Conservation (phyloP, 805 yeast genomes). For the Saccharomycopsis olivae region DNA sequence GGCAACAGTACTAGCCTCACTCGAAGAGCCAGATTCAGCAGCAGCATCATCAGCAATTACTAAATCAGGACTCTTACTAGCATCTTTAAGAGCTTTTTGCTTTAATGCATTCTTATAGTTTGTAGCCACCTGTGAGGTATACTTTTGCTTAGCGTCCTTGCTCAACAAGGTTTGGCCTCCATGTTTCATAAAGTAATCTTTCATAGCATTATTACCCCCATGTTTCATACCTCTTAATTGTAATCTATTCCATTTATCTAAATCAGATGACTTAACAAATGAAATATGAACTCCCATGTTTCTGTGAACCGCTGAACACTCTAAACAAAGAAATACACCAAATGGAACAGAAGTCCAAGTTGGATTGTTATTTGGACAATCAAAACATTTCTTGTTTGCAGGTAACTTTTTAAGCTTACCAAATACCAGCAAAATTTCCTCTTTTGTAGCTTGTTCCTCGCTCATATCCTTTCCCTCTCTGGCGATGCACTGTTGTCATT, state of each 20-base stretch:
- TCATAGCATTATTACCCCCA: slow-evolving; percentile 86
- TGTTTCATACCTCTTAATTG: slow-evolving; percentile 87
- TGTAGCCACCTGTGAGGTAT: slow-evolving; percentile 69
- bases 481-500: too few species aligned
- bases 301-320: slow-evolving; percentile 93
- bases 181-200: slow-evolving; percentile 71
- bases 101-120: slow-evolving; percentile 75
- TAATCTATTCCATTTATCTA: slow-evolving; percentile 90
- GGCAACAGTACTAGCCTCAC: slow-evolving; percentile 19
- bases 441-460: slow-evolving; percentile 42
- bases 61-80: slow-evolving; percentile 57
- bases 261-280: slow-evolving; percentile 82
- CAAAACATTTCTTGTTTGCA: slow-evolving; percentile 83
- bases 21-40: slow-evolving; percentile 23
- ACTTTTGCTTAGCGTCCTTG: slow-evolving; percentile 64
- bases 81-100: slow-evolving; percentile 56
- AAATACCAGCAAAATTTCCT: slow-evolving; percentile 59
- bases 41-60: slow-evolving; percentile 50
- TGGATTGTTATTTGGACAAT: slow-evolving; percentile 88
- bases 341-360: slow-evolving; percentile 98
- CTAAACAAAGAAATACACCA: slow-evolving; percentile 85
- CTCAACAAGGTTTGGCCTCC: slow-evolving; percentile 68
- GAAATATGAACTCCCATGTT: slow-evolving; percentile 93
- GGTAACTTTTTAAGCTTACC: slow-evolving; percentile 48
- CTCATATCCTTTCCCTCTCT: slow-evolving; percentile 14